Conservation (phyloP, 164 flowering plant species). For the Tetracentron sinense region DNA sequence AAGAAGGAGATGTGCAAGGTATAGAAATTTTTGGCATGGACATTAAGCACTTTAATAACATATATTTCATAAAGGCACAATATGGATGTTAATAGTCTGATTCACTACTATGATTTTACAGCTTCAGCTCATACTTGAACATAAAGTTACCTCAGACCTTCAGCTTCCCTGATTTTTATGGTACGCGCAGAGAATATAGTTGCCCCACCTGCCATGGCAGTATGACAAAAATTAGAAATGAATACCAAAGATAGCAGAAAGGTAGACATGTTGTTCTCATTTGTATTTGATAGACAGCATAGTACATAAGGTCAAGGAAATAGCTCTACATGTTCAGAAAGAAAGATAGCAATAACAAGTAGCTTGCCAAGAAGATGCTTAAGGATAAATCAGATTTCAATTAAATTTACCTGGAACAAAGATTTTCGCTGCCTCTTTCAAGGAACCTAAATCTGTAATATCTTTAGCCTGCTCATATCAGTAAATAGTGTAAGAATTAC, state of each 20-base stretch:
- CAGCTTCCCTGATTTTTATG: slow-evolving; percentile 84
- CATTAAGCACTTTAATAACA: not conserved
- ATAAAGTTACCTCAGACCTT: slow-evolving; percentile 56
- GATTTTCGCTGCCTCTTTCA: slow-evolving; percentile 72
- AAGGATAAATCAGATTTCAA: not conserved
- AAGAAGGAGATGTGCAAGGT: no score
- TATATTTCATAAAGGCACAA: slow-evolving; percentile 1
- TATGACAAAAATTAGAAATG: slow-evolving; percentile 2
- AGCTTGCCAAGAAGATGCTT: not conserved
- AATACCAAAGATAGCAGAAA: not conserved
- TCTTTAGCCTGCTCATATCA: slow-evolving; percentile 70
- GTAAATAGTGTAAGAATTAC: not conserved
- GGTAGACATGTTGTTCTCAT: not conserved
- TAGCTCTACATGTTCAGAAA: not conserved
- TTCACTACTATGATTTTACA: not conserved
- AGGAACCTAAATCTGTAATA: slow-evolving; percentile 73
- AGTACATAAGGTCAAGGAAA: not conserved
- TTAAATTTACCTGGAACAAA: slow-evolving; percentile 74
- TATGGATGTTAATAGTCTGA: slow-evolving; percentile 1
- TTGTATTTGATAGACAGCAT: not conserved
- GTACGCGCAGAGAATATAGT: slow-evolving; percentile 67
- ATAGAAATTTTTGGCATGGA: not conserved
- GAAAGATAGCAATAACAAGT: not conserved
- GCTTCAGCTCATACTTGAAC: not conserved
- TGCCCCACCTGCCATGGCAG: slow-evolving; percentile 55